Evolutionary conservation across 1,284 basidiomycete genomes (phyloP), one percentile per base, ranked within the genome.

Genomic region (Cerrena zonata): DNA sequence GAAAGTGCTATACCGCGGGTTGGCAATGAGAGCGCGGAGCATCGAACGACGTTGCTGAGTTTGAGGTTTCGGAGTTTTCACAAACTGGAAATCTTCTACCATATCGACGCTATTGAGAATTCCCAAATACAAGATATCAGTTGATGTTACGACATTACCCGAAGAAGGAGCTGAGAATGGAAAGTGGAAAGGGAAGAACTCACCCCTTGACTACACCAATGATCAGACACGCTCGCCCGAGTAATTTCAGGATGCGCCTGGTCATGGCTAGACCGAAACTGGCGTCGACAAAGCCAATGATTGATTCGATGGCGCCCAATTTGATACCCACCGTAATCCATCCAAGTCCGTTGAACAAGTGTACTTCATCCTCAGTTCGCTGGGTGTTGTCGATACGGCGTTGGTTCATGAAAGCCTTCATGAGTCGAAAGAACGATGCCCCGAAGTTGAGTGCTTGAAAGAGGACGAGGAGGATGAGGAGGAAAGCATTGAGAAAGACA

Each of bases 201-300:
- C 55, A 86, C 84, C 85, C 86, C 68, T 82, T 82, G 27, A 80
- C 65, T 18, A 82, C 58, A 21, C 86, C 86, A 49, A 82, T 73
- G 52, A 79, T 74, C 11, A 89, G 59, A 55, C 68, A 74, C 0
- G 69, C 74, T 36, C 84, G 72, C 2, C 74, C 71, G 12, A 82
- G 46, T 49, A 84, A 65, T 39, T 83, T 72, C 36, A 89, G 56
- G 27, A 82, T 68, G 19, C 86, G 74, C 40, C 87, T 71, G 10
- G 74, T 70, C 5, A 89, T 58, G 1, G 71, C 68, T 10, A 75
- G 56, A 0, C 72, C 74, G 58, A 86, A 87, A 3, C 70, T 70
- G 25, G 69, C 49, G 23, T 15, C 72, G 1, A 74, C 75, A 57
- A 87, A 88, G 0, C 85, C 87, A n/a, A 83, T 58, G 5, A 80